Evolutionary conservation across 371 early-diverging fungal genomes (phyloP).

Genomic region (Parasitella parasitica): DNA sequence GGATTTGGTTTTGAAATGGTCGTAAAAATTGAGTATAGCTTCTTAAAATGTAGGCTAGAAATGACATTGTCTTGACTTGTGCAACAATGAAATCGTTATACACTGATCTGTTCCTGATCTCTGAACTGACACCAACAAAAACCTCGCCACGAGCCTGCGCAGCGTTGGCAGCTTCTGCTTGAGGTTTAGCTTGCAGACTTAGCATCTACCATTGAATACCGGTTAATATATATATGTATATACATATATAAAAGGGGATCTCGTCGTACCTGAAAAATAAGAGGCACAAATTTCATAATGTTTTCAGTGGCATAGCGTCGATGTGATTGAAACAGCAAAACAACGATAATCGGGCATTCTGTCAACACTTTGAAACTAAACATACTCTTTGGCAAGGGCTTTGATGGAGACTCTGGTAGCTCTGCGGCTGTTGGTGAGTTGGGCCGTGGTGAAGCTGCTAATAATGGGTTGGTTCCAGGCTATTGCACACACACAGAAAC

Average conservation of each 20-base stretch:
- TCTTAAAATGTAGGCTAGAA: slow-evolving; percentile 91
- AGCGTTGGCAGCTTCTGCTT: slow-evolving; percentile 68
- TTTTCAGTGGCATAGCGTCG: slow-evolving; percentile 76
- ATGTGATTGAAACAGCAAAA: slow-evolving; percentile 87
- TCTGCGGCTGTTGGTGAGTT: slow-evolving; percentile 76
- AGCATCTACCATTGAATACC: slow-evolving; percentile 61
- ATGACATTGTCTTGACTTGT: slow-evolving; percentile 97
- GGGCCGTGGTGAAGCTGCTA: slow-evolving; percentile 70
- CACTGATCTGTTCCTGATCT: slow-evolving; percentile 67
- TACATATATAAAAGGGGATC: background rate
- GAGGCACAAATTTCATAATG: slow-evolving; percentile 83
- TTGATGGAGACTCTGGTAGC: slow-evolving; percentile 58
- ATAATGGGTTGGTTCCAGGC: slow-evolving; percentile 55
- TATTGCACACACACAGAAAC: slow-evolving; percentile 19
- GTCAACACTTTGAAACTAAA: slow-evolving; percentile 95
- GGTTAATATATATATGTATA: too few species aligned
- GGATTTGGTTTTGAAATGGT: slow-evolving; percentile 83
- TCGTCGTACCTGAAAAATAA: slow-evolving; percentile 72
- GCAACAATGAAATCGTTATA: slow-evolving; percentile 86
- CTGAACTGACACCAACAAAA: slow-evolving; percentile 82
- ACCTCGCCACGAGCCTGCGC: slow-evolving; percentile 69
- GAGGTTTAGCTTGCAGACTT: slow-evolving; percentile 75
- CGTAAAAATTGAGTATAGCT: slow-evolving; percentile 69
- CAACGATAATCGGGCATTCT: slow-evolving; percentile 97
- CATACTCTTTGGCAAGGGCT: slow-evolving; percentile 74